Percentiles rank a stretch among this genome's conserved stretches.
Conservation (phyloP, 495 filamentous ascomycete species). For the Lasiosphaeria miniovina region DNA sequence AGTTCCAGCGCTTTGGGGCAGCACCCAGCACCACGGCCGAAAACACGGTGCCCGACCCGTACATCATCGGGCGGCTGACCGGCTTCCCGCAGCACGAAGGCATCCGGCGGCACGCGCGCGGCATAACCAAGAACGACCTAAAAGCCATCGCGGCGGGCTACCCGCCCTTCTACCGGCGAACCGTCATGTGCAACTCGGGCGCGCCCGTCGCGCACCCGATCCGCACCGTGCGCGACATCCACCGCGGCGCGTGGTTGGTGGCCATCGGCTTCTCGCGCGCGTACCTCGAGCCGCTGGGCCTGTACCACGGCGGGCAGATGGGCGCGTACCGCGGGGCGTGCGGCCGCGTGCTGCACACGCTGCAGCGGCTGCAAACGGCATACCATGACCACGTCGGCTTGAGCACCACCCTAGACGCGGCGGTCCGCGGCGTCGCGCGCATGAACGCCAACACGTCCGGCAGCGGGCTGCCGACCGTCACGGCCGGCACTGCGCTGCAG, state of each 20-base stretch:
- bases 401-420: neutral
- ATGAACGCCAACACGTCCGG: neutral
- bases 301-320: neutral
- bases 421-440: neutral
- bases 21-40: neutral
- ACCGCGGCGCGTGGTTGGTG: neutral
- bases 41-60: neutral
- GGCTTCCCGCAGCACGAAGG: neutral
- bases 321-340: neutral
- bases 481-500: neutral
- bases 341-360: neutral
- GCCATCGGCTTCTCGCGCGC: neutral
- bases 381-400: neutral
- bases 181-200: neutral
- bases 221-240: neutral
- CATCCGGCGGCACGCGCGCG: neutral
- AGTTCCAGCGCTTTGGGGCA: neutral
- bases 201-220: neutral
- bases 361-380: neutral
- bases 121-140: neutral
- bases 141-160: neutral
- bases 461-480: neutral
- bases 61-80: neutral
- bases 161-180: neutral
- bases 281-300: neutral